These are phyloP conservation scores for Paraleonurus japonicus DNA, from an alignment of 257 asterid species.

Conservation along the genomic window DNA sequence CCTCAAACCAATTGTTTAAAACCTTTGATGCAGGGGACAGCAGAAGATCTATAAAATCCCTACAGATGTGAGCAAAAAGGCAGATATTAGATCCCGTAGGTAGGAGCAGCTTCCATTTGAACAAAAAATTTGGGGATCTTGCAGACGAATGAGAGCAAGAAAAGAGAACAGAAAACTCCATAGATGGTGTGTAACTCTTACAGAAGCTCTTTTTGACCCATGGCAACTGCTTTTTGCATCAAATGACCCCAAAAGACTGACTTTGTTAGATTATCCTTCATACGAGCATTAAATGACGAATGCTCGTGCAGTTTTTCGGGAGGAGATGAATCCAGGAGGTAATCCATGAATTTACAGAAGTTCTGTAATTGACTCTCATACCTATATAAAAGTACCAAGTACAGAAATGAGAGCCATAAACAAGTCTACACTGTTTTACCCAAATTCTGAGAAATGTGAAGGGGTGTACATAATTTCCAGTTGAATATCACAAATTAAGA, in stretches of 20 bases:
- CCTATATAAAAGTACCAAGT: conserved; percentile 37
- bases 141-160: conserved; percentile 11
- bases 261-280: conserved; percentile 63
- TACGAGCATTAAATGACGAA: conserved; percentile 54
- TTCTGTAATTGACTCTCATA: conserved; percentile 70
- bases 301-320: conserved; percentile 65
- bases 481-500: not conserved
- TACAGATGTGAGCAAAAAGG: conserved; percentile 33
- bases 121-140: conserved; percentile 4
- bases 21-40: conserved; percentile 92
- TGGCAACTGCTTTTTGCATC: conserved; percentile 54
- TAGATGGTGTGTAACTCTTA: conserved; percentile 40
- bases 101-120: not conserved
- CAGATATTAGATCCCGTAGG: not conserved
- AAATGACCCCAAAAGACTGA: conserved; percentile 77
- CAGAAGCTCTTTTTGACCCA: conserved; percentile 90
- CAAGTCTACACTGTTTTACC: not conserved
- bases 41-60: conserved; percentile 88
- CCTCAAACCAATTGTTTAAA: conserved; percentile 97
- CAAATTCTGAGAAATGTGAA: not conserved
- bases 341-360: conserved; percentile 84
- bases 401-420: conserved; percentile 1
- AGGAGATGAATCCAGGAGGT: conserved; percentile 75
- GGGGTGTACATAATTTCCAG: not conserved
- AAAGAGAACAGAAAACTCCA: conserved; percentile 15